Conservation (phyloP, 441 rosid genomes). For the Dalechampia spathulata region DNA sequence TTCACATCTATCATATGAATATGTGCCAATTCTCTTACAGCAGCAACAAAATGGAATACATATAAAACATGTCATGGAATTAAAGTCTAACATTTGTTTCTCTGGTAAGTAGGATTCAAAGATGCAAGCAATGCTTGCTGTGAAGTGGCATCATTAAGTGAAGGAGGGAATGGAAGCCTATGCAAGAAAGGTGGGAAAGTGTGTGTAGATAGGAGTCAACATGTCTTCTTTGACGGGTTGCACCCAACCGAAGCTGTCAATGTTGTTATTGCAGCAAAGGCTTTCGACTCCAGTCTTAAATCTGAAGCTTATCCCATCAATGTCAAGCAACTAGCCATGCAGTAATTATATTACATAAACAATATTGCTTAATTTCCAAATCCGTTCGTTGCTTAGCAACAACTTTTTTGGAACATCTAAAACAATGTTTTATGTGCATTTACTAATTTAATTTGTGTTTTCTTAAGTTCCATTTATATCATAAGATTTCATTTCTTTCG, state of each 20-base stretch:
- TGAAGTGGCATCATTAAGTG: constrained; percentile 14
- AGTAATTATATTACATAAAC: not conserved
- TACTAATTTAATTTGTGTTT: too few species aligned
- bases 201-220: constrained; percentile 25
- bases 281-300: constrained; percentile 26
- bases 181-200: constrained; percentile 33
- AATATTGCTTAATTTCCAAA: too few species aligned
- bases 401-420: too few species aligned
- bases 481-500: too few species aligned
- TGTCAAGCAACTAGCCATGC: constrained; percentile 24
- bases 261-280: constrained; percentile 31
- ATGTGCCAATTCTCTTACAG: too few species aligned
- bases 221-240: constrained; percentile 46
- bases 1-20: too few species aligned
- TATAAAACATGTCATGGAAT: too few species aligned
- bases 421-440: too few species aligned
- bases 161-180: constrained; percentile 30
- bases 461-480: too few species aligned
- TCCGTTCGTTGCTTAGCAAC: too few species aligned
- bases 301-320: constrained; percentile 42
- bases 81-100: too few species aligned
- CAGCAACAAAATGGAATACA: too few species aligned
- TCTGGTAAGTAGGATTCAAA: constrained; percentile 25
- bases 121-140: constrained; percentile 31
- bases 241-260: constrained; percentile 60